Conservation (phyloP, 139 green algal species). For the Tetraselmis striata region DNA sequence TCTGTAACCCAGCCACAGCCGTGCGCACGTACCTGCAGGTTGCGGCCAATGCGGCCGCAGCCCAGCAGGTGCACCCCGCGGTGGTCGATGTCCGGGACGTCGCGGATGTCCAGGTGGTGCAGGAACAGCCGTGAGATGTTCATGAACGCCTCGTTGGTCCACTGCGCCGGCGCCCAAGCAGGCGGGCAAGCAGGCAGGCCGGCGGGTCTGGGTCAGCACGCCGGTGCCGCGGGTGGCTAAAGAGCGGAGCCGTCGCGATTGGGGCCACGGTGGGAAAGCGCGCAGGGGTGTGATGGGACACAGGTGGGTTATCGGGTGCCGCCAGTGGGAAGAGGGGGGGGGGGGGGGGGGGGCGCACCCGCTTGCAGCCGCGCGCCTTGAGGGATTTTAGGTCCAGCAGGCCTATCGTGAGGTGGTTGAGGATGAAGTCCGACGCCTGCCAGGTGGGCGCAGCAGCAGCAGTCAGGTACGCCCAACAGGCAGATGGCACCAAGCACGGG, state of each 20-base stretch:
- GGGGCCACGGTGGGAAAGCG: no score
- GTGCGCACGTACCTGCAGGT: neutral
- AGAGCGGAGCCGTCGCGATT: no score
- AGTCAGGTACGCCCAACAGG: no score
- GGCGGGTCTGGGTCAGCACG: no score
- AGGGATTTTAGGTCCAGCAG: neutral
- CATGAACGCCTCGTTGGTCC: neutral
- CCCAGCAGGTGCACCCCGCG: neutral
- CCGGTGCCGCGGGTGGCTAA: no score
- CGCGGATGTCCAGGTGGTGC: neutral
- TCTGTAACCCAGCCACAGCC: no score
- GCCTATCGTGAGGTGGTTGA: neutral
- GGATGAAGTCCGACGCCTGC: neutral
- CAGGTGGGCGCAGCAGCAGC: no score
- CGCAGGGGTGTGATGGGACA: no score
- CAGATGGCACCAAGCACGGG: no score
- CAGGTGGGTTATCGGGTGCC: no score
- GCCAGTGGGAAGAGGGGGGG: no score
- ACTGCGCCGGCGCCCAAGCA: neutral
- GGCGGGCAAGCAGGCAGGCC: no score
- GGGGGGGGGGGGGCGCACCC: neutral
- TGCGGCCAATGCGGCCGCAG: neutral
- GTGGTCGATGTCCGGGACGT: neutral
- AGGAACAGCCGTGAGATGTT: neutral
- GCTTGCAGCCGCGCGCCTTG: neutral